Evolutionary conservation across 1,284 basidiomycete species (phyloP).

Genomic region (Pyrrhoderma noxium): DNA sequence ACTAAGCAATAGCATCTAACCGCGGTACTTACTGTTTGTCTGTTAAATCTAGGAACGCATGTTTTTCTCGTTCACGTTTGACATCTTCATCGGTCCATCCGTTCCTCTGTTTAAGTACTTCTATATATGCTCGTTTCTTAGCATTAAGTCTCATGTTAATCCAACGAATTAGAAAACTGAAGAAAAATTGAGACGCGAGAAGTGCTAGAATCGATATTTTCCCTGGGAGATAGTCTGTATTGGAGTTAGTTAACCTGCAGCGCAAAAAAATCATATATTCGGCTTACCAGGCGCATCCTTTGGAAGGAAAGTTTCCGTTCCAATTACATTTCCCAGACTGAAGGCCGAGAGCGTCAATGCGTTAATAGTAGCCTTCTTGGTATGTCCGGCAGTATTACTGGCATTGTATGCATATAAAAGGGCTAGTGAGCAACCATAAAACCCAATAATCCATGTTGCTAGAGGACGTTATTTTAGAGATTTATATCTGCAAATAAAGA

Average conservation of each 20-base stretch:
- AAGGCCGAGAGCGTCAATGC: constrained; percentile 54
- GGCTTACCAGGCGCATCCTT: constrained; percentile 55
- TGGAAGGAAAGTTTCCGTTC: constrained; percentile 55
- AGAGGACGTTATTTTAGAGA: background rate
- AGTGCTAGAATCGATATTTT: constrained; percentile 57
- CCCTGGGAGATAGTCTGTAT: constrained; percentile 31
- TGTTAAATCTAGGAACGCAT: constrained; percentile 58
- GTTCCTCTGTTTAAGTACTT: constrained; percentile 36
- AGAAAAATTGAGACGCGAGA: constrained; percentile 42
- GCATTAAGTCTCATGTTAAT: constrained; percentile 50
- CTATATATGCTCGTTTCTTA: constrained; percentile 39
- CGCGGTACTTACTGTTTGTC: constrained; percentile 43
- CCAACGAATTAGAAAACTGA: constrained; percentile 46
- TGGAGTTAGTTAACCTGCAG: background rate
- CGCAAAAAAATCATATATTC: background rate
- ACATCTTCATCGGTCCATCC: constrained; percentile 55
- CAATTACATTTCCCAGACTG: constrained; percentile 51
- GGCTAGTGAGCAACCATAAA: constrained; percentile 53
- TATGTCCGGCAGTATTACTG: constrained; percentile 58
- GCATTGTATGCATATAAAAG: constrained; percentile 62
- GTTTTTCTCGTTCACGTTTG: constrained; percentile 45
- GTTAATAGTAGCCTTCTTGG: constrained; percentile 62
- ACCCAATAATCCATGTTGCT: constrained; percentile 51
- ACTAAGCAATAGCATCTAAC: background rate
- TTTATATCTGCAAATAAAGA: background rate